phyloP scores from a whole-genome alignment of 805 yeast species.

The Starmerella sirachaensis region DNA sequence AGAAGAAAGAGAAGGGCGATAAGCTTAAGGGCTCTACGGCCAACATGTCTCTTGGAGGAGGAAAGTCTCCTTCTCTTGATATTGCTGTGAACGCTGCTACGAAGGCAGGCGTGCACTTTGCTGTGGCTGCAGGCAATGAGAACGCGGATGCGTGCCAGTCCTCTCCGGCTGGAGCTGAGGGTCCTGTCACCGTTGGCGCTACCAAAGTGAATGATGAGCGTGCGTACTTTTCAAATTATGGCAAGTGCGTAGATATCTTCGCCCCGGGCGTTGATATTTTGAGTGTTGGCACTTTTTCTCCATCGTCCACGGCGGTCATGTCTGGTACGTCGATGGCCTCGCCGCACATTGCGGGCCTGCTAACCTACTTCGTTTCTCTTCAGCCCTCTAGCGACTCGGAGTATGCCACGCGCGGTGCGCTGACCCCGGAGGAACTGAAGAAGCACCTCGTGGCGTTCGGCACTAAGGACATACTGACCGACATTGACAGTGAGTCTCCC shows the following conservation, averaged over 20 bases:
- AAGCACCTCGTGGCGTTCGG: conserved; percentile 41
- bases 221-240: conserved; percentile 92
- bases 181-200: conserved; percentile 85
- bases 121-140: conserved; percentile 95
- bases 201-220: conserved; percentile 77
- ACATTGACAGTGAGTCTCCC: conserved; percentile 40
- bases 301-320: conserved; percentile 28
- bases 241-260: conserved; percentile 89
- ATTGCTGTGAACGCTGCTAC: conserved; percentile 84
- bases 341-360: conserved; percentile 87
- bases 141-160: conserved; percentile 84
- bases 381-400: conserved; percentile 54
- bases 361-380: conserved; percentile 77
- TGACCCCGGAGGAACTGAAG: conserved; percentile 45
- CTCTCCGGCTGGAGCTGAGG: conserved; percentile 63
- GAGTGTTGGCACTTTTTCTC: conserved; percentile 34
- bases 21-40: conserved; percentile 37
- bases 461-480: conserved; percentile 37
- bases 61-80: conserved; percentile 76
- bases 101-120: conserved; percentile 76
- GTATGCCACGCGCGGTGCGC: conserved; percentile 34
- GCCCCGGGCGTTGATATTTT: conserved; percentile 90
- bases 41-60: conserved; percentile 85
- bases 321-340: conserved; percentile 98
- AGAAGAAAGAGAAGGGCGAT: conserved; percentile 35